Base-by-base conservation (phyloP, 2,329 filamentous ascomycete species). In the Microcyclospora tardicrescens region DNA sequence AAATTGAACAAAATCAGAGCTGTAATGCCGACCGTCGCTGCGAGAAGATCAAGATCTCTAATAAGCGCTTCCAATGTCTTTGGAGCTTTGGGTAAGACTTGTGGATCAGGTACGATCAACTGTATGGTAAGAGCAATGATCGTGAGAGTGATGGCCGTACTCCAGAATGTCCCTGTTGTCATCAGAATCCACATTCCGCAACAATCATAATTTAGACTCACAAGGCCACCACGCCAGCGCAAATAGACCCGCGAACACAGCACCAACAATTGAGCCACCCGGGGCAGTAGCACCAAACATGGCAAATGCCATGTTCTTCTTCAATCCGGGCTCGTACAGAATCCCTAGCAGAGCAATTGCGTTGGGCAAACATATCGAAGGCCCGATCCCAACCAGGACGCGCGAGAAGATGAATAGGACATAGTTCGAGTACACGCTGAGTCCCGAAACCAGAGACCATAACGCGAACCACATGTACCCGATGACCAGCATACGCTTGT, bases 1-100 rank as follows among this genome's bases (percentile, higher is more conserved):
- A 81, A 73, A 52, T 79, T 80, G 58, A 81, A 67, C 13, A 82
- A 61, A 0, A 79, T 63, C 16, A 82, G 60, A 0, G 68, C 69
- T 0, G 63, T 60, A 13, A 80, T 64, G 1, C 77, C 76, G 3
- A 63, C 57, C 3, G 60, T 42, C 5, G 63, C 63, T 10, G 70
- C 71, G 5, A 64, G 48, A 14, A 64, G 45, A 40, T 71, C 67
- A 5, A 68, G 51, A 24, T 61, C 54, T 37, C 43, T 43, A 41
- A 60, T 50, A 24, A 29, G 33, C 4, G 31, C 36, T 27, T 33
- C 37, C 2, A 41, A 8, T 8, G 38, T 27, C 10, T 31, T 10
- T 5, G 41, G 38, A 31, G 38, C 12, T 38, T 33, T 44, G 5
- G 46, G 49, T 28, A 38, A 34, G 46, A 56, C 50, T 31, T 13